These are phyloP conservation scores for Daedaleopsis sinensis DNA, from an alignment of 768 basidiomycete species.

Conservation along the genomic window DNA sequence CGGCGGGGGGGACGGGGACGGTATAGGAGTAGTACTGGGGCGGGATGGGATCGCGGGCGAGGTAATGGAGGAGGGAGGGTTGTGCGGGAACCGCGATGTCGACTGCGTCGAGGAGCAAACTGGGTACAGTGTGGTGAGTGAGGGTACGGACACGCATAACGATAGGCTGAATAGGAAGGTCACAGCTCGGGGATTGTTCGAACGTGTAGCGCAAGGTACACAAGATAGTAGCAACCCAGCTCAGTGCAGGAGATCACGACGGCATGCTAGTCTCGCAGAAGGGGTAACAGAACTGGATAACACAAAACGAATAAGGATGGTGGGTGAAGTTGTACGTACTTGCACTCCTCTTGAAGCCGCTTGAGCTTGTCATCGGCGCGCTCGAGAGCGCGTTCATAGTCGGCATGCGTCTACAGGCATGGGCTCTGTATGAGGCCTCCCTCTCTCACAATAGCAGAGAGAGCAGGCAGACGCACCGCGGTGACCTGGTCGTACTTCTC, in stretches of 20 bases:
- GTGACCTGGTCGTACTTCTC: conserved; percentile 27
- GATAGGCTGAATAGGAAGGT: too few relatives aligned
- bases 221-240: too few relatives aligned
- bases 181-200: too few relatives aligned
- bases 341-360: conserved; percentile 33
- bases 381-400: conserved; percentile 27
- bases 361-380: conserved; percentile 30
- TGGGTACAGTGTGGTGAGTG: conserved; percentile 3
- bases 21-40: conserved; percentile 29
- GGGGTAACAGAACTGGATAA: not conserved
- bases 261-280: not conserved
- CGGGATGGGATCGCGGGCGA: conserved; percentile 30
- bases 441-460: not conserved
- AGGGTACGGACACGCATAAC: too few relatives aligned
- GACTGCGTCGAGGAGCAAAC: conserved; percentile 34
- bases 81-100: conserved; percentile 34
- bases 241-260: too few relatives aligned
- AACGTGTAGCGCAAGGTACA: too few relatives aligned
- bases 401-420: conserved; percentile 22
- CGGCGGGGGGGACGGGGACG: conserved; percentile 17
- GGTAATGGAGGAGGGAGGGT: conserved; percentile 30
- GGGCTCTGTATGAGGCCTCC: not conserved
- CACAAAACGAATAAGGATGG: not conserved
- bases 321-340: conserved; percentile 20
- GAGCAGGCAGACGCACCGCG: conserved; percentile 4